These are phyloP conservation scores for Endocarpon pusillum DNA, from an alignment of 495 filamentous ascomycete species.

Conservation along the genomic window DNA sequence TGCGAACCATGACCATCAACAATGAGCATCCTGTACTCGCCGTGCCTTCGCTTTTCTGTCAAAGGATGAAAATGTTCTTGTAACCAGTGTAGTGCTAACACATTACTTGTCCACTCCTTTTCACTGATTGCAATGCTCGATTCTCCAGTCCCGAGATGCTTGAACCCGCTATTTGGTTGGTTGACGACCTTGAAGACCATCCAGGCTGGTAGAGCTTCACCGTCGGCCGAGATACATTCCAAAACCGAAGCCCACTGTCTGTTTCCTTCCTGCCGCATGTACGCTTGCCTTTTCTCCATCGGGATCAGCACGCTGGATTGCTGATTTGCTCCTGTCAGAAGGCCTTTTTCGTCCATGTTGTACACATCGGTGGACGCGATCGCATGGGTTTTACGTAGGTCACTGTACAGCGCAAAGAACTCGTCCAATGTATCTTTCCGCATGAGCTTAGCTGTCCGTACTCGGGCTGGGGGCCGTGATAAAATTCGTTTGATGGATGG, in stretches of 20 bases:
- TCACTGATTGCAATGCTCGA: not conserved
- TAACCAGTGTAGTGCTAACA: conserved; percentile 10
- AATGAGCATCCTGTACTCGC: conserved; percentile 12
- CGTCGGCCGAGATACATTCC: conserved; percentile 13
- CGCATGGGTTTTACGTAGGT: too few species aligned
- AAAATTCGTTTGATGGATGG: too few species aligned
- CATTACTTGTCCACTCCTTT: conserved; percentile 13
- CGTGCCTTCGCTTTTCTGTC: conserved; percentile 4
- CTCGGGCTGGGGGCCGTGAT: too few species aligned
- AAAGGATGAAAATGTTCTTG: conserved; percentile 9
- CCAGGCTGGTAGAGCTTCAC: conserved; percentile 11
- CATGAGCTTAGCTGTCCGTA: too few species aligned
- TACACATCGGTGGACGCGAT: too few species aligned
- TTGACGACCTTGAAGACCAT: conserved; percentile 20
- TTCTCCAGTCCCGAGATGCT: not conserved
- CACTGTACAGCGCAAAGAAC: too few species aligned
- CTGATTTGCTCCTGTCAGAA: too few species aligned
- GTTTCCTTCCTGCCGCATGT: not conserved
- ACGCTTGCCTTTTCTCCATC: too few species aligned
- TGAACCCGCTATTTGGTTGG: conserved; percentile 5
- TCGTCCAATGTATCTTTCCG: too few species aligned
- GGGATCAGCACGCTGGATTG: too few species aligned
- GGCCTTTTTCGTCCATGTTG: too few species aligned
- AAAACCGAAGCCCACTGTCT: conserved; percentile 13
- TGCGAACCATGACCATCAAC: conserved; percentile 16